These are phyloP conservation scores for Tylopilus orsonianus DNA, from an alignment of 1,284 basidiomycete genomes.

Conservation along the genomic window DNA sequence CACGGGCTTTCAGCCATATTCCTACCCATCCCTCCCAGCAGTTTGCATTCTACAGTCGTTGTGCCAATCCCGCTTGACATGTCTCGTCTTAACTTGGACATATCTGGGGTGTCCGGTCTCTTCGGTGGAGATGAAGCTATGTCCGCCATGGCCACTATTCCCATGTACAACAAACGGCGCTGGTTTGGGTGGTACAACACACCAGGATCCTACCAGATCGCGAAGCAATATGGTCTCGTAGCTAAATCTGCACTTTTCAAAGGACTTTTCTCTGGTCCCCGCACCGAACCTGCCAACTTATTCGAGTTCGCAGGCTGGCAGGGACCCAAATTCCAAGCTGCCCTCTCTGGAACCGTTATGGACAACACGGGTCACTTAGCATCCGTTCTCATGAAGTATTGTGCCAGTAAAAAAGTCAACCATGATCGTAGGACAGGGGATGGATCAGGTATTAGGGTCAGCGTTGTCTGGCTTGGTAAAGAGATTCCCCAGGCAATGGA, in stretches of 20 bases:
- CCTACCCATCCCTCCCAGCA: conserved; percentile 7
- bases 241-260: conserved; percentile 26
- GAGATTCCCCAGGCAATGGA: conserved; percentile 4
- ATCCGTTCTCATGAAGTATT: conserved; percentile 16
- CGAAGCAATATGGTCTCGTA: conserved; percentile 27
- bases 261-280: conserved; percentile 26
- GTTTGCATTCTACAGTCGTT: conserved; percentile 3
- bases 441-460: conserved; percentile 19
- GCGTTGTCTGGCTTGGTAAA: conserved; percentile 13
- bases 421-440: conserved; percentile 9
- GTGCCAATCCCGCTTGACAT: conserved; percentile 9
- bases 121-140: too few relatives aligned
- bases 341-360: conserved; percentile 14
- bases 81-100: conserved; percentile 21
- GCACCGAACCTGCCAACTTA: conserved; percentile 19
- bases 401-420: not conserved
- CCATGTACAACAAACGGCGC: conserved; percentile 23
- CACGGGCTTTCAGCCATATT: conserved; percentile 5
- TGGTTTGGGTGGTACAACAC: conserved; percentile 36
- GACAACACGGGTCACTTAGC: conserved; percentile 15
- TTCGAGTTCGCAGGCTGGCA: conserved; percentile 26
- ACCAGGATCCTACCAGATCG: conserved; percentile 30
- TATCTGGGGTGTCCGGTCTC: conserved; percentile 20
- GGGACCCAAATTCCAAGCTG: conserved; percentile 24
- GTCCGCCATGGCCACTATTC: conserved; percentile 32